These are phyloP conservation scores for Aspergillus haitiensis DNA, from an alignment of 495 filamentous ascomycete species.

Conservation along the genomic window DNA sequence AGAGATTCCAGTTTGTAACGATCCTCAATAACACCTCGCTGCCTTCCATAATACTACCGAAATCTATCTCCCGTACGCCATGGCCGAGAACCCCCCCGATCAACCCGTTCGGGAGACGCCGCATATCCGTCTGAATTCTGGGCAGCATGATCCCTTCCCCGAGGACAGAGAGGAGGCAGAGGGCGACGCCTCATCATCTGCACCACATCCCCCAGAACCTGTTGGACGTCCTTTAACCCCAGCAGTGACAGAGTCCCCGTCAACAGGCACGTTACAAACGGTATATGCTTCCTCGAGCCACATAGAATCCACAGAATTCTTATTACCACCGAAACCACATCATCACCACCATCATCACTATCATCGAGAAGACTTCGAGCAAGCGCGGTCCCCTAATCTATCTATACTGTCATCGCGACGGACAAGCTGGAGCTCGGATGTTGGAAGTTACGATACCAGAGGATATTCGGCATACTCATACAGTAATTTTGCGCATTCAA, in stretches of 20 bases:
- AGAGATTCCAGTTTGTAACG: too few species aligned
- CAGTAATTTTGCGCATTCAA: conserved; percentile 55
- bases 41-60: background rate
- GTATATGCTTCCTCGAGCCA: conserved; percentile 26
- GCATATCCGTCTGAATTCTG: conserved; percentile 63
- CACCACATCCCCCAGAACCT: conserved; percentile 8
- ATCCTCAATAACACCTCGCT: too few species aligned
- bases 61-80: conserved; percentile 1
- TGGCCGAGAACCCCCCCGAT: conserved; percentile 15
- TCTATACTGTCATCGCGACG: conserved; percentile 51
- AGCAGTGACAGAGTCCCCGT: conserved; percentile 14
- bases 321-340: conserved; percentile 56
- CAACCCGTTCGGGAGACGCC: conserved; percentile 14
- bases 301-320: conserved; percentile 58
- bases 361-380: conserved; percentile 44
- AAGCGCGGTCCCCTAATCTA: conserved; percentile 42
- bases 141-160: conserved; percentile 50
- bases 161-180: conserved; percentile 22
- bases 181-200: conserved; percentile 29
- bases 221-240: conserved; percentile 27
- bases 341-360: conserved; percentile 19
- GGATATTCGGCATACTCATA: conserved; percentile 36
- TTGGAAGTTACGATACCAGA: conserved; percentile 54
- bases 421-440: conserved; percentile 63
- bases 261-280: conserved; percentile 25